phyloP scores from a whole-genome alignment of 2,329 filamentous ascomycete genomes.

The Paracoccidioides brasiliensis region DNA sequence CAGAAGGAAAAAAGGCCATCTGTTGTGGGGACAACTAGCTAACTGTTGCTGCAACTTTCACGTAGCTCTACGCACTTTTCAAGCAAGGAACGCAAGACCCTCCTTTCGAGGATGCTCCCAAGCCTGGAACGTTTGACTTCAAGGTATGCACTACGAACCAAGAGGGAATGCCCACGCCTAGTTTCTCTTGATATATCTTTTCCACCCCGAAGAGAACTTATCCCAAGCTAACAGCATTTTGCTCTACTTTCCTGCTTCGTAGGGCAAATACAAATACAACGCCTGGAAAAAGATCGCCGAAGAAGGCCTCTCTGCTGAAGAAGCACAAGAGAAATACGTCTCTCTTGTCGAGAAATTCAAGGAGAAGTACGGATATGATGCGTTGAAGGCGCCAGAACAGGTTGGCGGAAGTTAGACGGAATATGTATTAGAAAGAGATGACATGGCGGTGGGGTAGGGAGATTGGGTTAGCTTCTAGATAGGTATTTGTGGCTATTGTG shows the following conservation, averaged over 20 bases:
- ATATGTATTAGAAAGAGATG: not conserved
- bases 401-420: constrained; percentile 10
- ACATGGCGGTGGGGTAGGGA: not conserved
- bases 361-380: constrained; percentile 43
- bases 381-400: constrained; percentile 11
- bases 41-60: constrained; percentile 3
- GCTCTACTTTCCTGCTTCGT: not conserved
- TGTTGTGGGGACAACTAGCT: not conserved
- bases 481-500: no score
- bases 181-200: no score
- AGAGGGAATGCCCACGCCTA: no score
- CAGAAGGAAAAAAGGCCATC: not conserved
- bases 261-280: constrained; percentile 70
- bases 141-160: constrained; percentile 21
- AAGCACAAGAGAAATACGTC: constrained; percentile 68
- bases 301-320: constrained; percentile 45
- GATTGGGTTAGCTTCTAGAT: not conserved
- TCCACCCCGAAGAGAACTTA: not conserved
- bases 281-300: constrained; percentile 63
- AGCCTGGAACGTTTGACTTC: constrained; percentile 28
- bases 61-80: constrained; percentile 28
- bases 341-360: constrained; percentile 59
- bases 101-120: constrained; percentile 17
- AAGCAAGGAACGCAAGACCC: constrained; percentile 24
- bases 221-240: constrained; percentile 13